These are phyloP conservation scores for Malassezia slooffiae DNA, from an alignment of 1,284 basidiomycete species.

Conservation along the genomic window DNA sequence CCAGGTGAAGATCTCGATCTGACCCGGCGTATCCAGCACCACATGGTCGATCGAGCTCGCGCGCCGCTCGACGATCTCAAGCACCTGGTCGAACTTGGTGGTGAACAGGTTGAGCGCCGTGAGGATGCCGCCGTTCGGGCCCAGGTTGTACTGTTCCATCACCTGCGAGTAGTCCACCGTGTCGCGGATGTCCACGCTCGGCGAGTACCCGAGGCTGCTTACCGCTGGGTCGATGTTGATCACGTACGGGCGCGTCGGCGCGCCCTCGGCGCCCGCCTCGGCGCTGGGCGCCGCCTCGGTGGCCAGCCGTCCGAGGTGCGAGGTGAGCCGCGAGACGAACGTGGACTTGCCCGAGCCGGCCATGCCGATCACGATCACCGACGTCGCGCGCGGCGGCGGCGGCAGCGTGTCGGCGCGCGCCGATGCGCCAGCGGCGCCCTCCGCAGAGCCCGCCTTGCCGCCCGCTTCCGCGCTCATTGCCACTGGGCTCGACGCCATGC, in stretches of 20 bases:
- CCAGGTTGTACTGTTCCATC: slow-evolving; percentile 99
- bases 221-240: slow-evolving; percentile 97
- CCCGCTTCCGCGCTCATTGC: too few species aligned
- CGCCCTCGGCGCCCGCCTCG: slow-evolving; percentile 48
- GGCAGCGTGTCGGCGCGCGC: slow-evolving; percentile 12
- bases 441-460: too few species aligned
- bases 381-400: slow-evolving; percentile 32
- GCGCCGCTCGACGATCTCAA: slow-evolving; percentile 81
- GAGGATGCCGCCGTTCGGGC: slow-evolving; percentile 93
- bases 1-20: slow-evolving; percentile 99
- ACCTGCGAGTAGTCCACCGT: slow-evolving; percentile 95
- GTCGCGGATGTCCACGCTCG: slow-evolving; percentile 96
- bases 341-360: slow-evolving; percentile 93
- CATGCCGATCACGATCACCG: slow-evolving; percentile 58
- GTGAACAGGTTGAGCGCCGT: slow-evolving; percentile 96
- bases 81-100: slow-evolving; percentile 97
- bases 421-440: too few species aligned
- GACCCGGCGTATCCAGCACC: slow-evolving; percentile 91
- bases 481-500: too few species aligned
- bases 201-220: slow-evolving; percentile 73
- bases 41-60: slow-evolving; percentile 74
- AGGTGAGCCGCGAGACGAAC: slow-evolving; percentile 57
- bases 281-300: not conserved
- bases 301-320: slow-evolving; percentile 19
- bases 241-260: slow-evolving; percentile 62